Base-by-base conservation (phyloP, 1,139 yeast species). In the Wickerhamomyces sp. region DNA sequence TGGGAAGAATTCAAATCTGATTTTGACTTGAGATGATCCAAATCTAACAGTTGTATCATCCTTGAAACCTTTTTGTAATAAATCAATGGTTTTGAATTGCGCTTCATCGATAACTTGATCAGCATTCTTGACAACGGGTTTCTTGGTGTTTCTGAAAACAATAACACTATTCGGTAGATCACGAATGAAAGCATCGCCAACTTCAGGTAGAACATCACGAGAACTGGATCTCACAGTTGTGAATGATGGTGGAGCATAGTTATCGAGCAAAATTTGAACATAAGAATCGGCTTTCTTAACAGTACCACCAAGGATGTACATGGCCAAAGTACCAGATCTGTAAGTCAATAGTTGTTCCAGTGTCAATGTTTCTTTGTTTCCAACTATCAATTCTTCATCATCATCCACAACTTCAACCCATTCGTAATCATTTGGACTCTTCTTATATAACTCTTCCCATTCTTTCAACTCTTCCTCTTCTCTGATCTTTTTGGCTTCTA, bases 201-300 rank as follows among this genome's bases (percentile, higher is more conserved):
- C 61, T n/a, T 78, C 76, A 10, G 71, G 56, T 27, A 55, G 47
- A 6, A 65, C 46, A 7, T 40, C 44, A 37, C 57, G 52, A 15
- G 56, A 59, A 34, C 64, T 53, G 9, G 69, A 62, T 41, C 67
- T 68, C n/a, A 77, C 64, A 2, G 85, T 67, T 11, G 73, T 72
- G 44, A 78, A 81, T 6, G 79, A 73, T 7, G 93, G 88, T 45
- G 71, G 75, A 1, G 75, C 72, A 40, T 72, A 71, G 56, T 84
- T 91, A 63, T 85, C 94, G 53, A 84, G 73, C 45, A 81, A 67
- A 7, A 79, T 65, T 49, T 83, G 87, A 36, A 84, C 68, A 54
- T 64, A 78, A 11, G 75, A 64, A 43, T 76, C 80, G 2, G 78
- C 64, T 49, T 67, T 72, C 36, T 67, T 63, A 48, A 82, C 69